Base-by-base conservation (phyloP, 805 yeast species). In the Candida dajiaensis region DNA sequence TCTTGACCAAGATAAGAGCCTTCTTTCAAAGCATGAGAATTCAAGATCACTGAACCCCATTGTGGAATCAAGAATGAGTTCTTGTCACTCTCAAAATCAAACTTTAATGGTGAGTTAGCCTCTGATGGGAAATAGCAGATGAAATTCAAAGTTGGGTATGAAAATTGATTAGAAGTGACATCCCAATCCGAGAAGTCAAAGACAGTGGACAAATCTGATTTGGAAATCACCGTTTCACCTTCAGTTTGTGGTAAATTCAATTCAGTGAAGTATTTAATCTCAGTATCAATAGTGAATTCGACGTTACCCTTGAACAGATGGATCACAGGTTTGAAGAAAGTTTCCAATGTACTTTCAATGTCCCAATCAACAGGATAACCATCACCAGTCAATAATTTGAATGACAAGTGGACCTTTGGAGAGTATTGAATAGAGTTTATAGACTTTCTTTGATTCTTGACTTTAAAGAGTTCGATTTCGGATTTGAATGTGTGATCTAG, bases 141-240 rank as follows among this genome's bases (percentile, higher is more conserved):
- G 57, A 92, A 81, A 63, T 89, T 87, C 50, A 87, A 74, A 0
- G 78, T 73, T 35, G 94, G 89, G 50, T 80, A 77, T 2, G 79
- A 67, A 54, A 76, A 79, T 54, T 74, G 73, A 45, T 71, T 70
- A 40, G 74, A 69, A 3, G 79, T 64, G 51, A 84, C 71, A 46
- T 83, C 83, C 95, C 95, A 85, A 53, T 86, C 95, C 3, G 94
- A 89, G 54, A 80, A 80, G 64, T 92, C 94, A 49, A 90, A 76
- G 52, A 87, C 79, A 13, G 90, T 84, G 2, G 95, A 75, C 31
- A 90, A 70, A 46, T 85, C 85, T 9, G 70, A 61, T 45, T 71
- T 33, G 21, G 71, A 69, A 16, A 84, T 35, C 5, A 33, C 29
- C 2, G 36, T 67, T 3, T 70, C 48, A 13, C 53, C 49, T 1